These are phyloP conservation scores for Cadophora luteo-olivacea DNA, from an alignment of 2,329 filamentous ascomycete genomes.

Conservation along the genomic window DNA sequence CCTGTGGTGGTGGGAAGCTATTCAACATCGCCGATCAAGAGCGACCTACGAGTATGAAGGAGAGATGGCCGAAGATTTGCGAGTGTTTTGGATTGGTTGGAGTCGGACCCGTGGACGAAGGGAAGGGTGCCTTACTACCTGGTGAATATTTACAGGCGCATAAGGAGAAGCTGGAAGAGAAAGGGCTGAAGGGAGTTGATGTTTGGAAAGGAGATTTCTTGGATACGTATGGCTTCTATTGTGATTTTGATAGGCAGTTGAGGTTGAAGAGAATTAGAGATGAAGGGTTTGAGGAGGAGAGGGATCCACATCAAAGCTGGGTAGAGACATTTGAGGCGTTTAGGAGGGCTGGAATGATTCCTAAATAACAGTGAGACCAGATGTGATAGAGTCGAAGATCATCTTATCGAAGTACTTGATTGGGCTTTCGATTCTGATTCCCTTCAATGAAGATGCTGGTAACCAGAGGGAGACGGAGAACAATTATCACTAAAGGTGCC, in stretches of 20 bases:
- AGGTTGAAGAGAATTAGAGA: not conserved
- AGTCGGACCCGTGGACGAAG: not conserved
- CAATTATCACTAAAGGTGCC: not conserved
- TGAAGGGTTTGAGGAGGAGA: not conserved
- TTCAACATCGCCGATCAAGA: conserved; percentile 4
- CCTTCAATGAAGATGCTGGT: too few relatives aligned
- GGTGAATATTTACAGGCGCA: not conserved
- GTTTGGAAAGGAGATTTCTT: conserved; percentile 3
- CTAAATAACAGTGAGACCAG: too few relatives aligned
- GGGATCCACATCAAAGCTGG: not conserved
- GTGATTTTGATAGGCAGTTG: conserved; percentile 9
- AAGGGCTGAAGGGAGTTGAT: not conserved
- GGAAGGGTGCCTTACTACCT: not conserved
- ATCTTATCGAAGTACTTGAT: too few relatives aligned
- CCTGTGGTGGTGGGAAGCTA: not conserved
- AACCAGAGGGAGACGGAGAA: too few relatives aligned
- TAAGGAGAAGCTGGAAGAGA: not conserved
- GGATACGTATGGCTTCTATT: conserved; percentile 6
- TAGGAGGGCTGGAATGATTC: conserved; percentile 3
- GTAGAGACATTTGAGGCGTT: not conserved
- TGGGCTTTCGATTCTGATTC: too few relatives aligned
- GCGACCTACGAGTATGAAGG: not conserved
- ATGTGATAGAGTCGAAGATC: too few relatives aligned
- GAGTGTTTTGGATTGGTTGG: not conserved
- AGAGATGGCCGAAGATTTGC: not conserved